These are phyloP conservation scores for Paradendryphiella salina DNA, from an alignment of 2,329 filamentous ascomycete genomes.

Conservation along the genomic window DNA sequence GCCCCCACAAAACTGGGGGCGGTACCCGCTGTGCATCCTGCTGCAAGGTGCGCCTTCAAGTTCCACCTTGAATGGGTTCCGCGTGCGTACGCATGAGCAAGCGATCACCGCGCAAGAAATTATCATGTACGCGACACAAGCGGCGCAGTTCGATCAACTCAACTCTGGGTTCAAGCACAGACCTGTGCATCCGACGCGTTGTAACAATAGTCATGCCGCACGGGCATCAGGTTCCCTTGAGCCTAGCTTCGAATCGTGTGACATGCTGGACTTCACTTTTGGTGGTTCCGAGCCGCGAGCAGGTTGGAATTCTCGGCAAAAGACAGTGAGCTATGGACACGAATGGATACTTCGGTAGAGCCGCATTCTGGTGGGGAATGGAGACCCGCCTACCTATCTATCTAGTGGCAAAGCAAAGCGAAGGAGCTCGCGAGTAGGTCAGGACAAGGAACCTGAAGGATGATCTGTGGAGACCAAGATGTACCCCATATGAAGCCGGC, in stretches of 20 bases:
- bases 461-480: conserved; percentile 6
- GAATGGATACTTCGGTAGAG: not conserved
- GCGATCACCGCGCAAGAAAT: conserved; percentile 2
- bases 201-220: not conserved
- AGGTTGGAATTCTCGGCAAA: not conserved
- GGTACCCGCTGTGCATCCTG: not conserved
- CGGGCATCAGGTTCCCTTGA: not conserved
- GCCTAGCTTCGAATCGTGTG: not conserved
- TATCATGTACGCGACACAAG: conserved; percentile 11
- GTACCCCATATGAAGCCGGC: conserved; percentile 8
- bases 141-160: conserved; percentile 10
- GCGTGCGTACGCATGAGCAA: conserved; percentile 4
- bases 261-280: not conserved
- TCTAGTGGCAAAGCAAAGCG: conserved; percentile 7
- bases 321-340: not conserved
- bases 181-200: not conserved
- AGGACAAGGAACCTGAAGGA: conserved; percentile 1
- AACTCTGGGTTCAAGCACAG: conserved; percentile 18
- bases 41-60: conserved; percentile 1
- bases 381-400: not conserved
- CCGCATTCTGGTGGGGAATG: not conserved
- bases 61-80: conserved; percentile 2
- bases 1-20: not conserved
- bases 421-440: not conserved
- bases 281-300: not conserved